Evolutionary conservation across 2,329 filamentous ascomycete genomes (phyloP).

Genomic region (Aspergillus melleus): DNA sequence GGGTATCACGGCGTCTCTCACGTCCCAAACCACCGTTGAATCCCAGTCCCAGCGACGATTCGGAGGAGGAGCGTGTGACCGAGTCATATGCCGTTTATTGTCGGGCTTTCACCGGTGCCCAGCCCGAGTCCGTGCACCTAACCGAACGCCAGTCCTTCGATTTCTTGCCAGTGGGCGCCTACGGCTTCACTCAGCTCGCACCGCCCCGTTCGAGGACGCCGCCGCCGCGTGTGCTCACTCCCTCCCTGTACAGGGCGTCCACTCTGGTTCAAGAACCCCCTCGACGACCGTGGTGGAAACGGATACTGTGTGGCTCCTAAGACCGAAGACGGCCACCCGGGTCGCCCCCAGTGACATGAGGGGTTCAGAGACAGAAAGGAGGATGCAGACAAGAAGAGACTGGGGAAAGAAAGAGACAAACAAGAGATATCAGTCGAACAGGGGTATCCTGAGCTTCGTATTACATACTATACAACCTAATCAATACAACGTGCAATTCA

Average conservation of each 20-base stretch:
- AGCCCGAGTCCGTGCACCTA: not conserved
- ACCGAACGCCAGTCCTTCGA: not conserved
- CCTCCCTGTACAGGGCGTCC: not conserved
- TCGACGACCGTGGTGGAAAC: not conserved
- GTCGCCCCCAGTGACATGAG: not conserved
- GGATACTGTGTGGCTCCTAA: not conserved
- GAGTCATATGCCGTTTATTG: conserved; percentile 16
- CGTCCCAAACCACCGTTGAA: not conserved
- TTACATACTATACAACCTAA: conserved; percentile 28
- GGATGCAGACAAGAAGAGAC: not conserved
- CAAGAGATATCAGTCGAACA: conserved; percentile 10
- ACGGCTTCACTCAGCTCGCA: not conserved
- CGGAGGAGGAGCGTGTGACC: not conserved
- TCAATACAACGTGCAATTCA: conserved; percentile 19
- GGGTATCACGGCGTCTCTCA: conserved; percentile 8
- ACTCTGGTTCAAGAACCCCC: not conserved
- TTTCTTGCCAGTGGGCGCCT: not conserved
- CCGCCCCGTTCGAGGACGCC: not conserved
- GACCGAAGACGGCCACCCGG: not conserved
- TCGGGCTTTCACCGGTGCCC: conserved; percentile 13
- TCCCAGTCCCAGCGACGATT: not conserved
- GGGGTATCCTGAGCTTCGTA: conserved; percentile 30
- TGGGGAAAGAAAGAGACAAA: not conserved
- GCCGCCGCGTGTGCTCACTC: not conserved
- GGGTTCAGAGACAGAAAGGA: not conserved